A percentile compares a stretch with the other conserved stretches of the same genome.
Conservation (phyloP, 768 basidiomycete genomes). For the Kondoa malvinella region DNA sequence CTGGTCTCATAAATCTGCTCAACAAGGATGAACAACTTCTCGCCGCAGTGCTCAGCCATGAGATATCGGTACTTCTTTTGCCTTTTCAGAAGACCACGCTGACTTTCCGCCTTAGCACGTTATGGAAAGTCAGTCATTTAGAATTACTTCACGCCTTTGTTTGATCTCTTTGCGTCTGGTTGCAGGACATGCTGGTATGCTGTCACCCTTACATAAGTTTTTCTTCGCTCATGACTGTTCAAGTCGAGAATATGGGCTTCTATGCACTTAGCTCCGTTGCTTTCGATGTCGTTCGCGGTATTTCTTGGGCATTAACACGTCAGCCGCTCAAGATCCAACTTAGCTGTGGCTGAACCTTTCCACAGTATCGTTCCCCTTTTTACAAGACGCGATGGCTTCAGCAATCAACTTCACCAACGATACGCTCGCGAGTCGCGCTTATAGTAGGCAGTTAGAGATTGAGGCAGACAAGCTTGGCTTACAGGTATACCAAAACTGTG, state of each 20-base stretch:
- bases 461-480: constrained; percentile 37
- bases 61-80: constrained; percentile 32
- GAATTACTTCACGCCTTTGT: too few species aligned
- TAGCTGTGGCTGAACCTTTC: constrained; percentile 29
- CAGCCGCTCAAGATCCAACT: neutral
- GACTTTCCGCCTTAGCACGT: neutral
- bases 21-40: constrained; percentile 36
- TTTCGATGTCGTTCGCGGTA: constrained; percentile 37
- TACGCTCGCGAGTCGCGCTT: constrained; percentile 34
- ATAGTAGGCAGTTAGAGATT: constrained; percentile 36
- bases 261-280: constrained; percentile 35
- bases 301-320: constrained; percentile 22
- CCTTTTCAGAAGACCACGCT: neutral
- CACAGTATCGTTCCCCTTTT: constrained; percentile 37
- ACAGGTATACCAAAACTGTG: constrained; percentile 22
- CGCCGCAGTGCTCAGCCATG: constrained; percentile 36
- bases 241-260: constrained; percentile 37
- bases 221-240: too few species aligned
- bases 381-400: constrained; percentile 34
- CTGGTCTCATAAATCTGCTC: constrained; percentile 34
- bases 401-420: constrained; percentile 35
- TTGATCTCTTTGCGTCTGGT: too few species aligned
- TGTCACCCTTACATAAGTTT: too few species aligned
- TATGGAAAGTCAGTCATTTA: constrained; percentile 27
- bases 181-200: too few species aligned